Percentiles rank a stretch among this genome's conserved stretches.
Evolutionary conservation across 208 protist species (phyloP).

Genomic region (Trypanosomatidae sp.): DNA sequence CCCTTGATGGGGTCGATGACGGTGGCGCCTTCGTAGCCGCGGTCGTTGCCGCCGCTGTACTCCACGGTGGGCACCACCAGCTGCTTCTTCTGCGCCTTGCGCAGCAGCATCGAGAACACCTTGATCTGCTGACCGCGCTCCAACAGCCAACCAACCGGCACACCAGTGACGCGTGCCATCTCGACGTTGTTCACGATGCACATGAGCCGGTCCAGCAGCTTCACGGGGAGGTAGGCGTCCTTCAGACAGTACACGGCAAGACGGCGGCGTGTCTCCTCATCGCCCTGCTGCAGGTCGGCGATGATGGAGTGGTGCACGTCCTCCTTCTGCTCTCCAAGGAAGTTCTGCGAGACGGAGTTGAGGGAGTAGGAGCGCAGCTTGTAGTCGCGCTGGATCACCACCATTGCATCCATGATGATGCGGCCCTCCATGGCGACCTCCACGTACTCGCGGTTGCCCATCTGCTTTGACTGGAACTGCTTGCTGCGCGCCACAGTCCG

Average conservation of each 20-base stretch:
- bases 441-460: slow-evolving; percentile 98
- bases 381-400: slow-evolving; percentile 97
- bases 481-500: slow-evolving; percentile 92
- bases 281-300: slow-evolving; percentile 94
- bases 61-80: slow-evolving; percentile 87
- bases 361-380: slow-evolving; percentile 99
- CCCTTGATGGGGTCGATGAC: slow-evolving; percentile 98
- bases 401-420: slow-evolving; percentile 97
- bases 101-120: slow-evolving; percentile 93
- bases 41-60: slow-evolving; percentile 57
- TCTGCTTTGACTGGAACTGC: slow-evolving; percentile 97
- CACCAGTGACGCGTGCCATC: slow-evolving; percentile 99
- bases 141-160: slow-evolving; percentile 97
- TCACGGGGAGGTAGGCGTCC: slow-evolving; percentile 95
- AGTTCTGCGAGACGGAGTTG: slow-evolving; percentile 98
- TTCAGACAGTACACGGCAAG: slow-evolving; percentile 99
- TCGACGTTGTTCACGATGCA: slow-evolving; percentile 98
- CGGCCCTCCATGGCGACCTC: slow-evolving; percentile 97
- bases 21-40: slow-evolving; percentile 97
- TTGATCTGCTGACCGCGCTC: slow-evolving; percentile 99
- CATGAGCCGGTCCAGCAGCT: slow-evolving; percentile 99
- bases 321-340: slow-evolving; percentile 99
- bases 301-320: slow-evolving; percentile 99
- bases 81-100: slow-evolving; percentile 76
- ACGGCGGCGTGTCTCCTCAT: slow-evolving; percentile 96